A percentile compares a stretch with the other conserved stretches of the same genome.
Evolutionary conservation across 192 early-diverging fungal species (phyloP).

Genomic region (Podila epicladia): DNA sequence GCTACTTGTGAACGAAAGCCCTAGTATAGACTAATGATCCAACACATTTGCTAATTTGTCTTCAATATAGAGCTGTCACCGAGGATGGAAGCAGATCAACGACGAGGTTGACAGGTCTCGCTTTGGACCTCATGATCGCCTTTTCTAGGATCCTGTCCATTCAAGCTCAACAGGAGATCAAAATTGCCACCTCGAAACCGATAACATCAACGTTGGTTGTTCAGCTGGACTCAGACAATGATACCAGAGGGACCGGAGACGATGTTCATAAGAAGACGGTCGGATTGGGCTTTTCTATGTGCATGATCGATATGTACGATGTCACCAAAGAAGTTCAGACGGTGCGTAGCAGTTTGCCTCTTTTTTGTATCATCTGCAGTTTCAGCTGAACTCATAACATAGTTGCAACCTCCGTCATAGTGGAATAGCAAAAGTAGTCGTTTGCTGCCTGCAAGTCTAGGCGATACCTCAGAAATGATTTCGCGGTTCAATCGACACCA

Average conservation of each 20-base stretch:
- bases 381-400: too few species aligned
- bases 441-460: not conserved
- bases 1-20: not conserved
- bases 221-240: not conserved
- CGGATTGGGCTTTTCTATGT: conserved; percentile 1
- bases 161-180: not conserved
- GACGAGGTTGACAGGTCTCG: conserved; percentile 29
- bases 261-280: not conserved
- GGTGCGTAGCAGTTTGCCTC: not conserved
- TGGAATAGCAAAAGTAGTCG: not conserved
- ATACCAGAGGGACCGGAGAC: not conserved
- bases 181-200: not conserved
- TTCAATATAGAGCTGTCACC: conserved; percentile 3
- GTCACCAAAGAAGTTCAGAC: conserved; percentile 8
- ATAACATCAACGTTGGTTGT: not conserved
- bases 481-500: conserved; percentile 10
- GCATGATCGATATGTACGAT: conserved; percentile 10
- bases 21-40: too few species aligned
- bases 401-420: not conserved
- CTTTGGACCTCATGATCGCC: conserved; percentile 2
- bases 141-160: conserved; percentile 10
- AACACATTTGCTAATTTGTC: too few species aligned
- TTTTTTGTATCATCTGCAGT: too few species aligned
- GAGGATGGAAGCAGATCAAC: conserved; percentile 10
- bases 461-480: conserved; percentile 7